Evolutionary conservation across 75 land plant genomes (phyloP).

Genomic region (Selaginella moellendorffii): DNA sequence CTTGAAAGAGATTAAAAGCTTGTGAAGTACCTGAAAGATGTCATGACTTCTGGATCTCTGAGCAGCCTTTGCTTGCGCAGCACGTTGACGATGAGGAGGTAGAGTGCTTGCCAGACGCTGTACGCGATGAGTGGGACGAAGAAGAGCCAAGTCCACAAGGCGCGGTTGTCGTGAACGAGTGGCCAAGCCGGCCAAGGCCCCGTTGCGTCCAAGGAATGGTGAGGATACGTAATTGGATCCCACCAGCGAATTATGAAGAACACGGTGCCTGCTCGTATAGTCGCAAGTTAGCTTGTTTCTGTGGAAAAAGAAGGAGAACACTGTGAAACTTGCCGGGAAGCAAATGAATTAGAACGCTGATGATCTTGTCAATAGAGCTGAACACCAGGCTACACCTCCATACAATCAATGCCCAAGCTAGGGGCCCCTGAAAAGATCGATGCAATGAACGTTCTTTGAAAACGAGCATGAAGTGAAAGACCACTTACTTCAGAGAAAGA

Average conservation of each 20-base stretch:
- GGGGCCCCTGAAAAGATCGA: not conserved
- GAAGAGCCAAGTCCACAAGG: slow-evolving; percentile 78
- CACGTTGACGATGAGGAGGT: slow-evolving; percentile 74
- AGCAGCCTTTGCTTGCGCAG: slow-evolving; percentile 68
- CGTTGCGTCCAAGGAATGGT: slow-evolving; percentile 39
- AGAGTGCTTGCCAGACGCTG: slow-evolving; percentile 79
- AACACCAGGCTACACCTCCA: not conserved
- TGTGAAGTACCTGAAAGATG: slow-evolving; percentile 81
- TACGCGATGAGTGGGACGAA: slow-evolving; percentile 69
- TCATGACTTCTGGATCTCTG: slow-evolving; percentile 94
- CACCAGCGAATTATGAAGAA: slow-evolving; percentile 92
- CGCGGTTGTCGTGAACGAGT: slow-evolving; percentile 36
- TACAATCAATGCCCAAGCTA: not conserved
- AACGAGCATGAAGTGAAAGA: not conserved
- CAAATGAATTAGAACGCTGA: not conserved
- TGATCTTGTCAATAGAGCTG: not conserved
- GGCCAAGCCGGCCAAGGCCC: slow-evolving; percentile 72
- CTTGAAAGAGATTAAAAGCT: too few species aligned
- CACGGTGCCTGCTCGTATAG: slow-evolving; percentile 75
- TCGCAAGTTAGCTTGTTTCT: too few species aligned
- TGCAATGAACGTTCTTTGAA: not conserved
- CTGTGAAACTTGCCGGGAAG: not conserved
- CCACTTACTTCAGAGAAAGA: not conserved
- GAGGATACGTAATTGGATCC: slow-evolving; percentile 49
- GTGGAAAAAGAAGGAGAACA: too few species aligned